Evolutionary conservation across 2,329 filamentous ascomycete species (phyloP).

Genomic region (Pezicula neosporulosa): DNA sequence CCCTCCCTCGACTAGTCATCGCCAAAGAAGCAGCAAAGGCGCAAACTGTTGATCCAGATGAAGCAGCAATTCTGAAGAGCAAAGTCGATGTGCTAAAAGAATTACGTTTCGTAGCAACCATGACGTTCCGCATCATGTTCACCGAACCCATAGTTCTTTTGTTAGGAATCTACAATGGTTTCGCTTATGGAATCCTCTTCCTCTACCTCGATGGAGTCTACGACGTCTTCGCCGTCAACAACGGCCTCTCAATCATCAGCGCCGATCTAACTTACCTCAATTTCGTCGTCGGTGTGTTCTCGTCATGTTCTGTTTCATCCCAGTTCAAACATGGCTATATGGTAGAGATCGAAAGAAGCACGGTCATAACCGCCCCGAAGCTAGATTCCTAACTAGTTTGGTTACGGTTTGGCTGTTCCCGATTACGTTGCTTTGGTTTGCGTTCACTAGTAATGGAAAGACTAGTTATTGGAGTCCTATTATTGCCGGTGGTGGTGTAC

Average conservation of each 20-base stretch:
- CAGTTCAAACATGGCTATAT: slow-evolving; percentile 39
- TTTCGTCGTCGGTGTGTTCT: slow-evolving; percentile 37
- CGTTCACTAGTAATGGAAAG: slow-evolving; percentile 36
- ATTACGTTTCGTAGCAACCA: slow-evolving; percentile 36
- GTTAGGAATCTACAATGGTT: slow-evolving; percentile 38
- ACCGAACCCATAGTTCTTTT: slow-evolving; percentile 39
- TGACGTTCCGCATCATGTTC: slow-evolving; percentile 39
- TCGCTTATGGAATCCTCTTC: slow-evolving; percentile 38
- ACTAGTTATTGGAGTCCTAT: slow-evolving; percentile 38
- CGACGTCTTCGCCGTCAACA: slow-evolving; percentile 38
- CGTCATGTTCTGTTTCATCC: slow-evolving; percentile 37
- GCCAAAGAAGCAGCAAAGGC: slow-evolving; percentile 29
- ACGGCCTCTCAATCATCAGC: slow-evolving; percentile 33
- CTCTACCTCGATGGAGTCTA: slow-evolving; percentile 40
- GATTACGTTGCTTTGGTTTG: slow-evolving; percentile 39
- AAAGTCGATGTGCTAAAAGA: slow-evolving; percentile 34
- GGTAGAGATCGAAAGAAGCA: slow-evolving; percentile 32
- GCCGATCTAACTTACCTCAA: slow-evolving; percentile 40
- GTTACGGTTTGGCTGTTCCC: slow-evolving; percentile 40
- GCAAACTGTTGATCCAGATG: slow-evolving; percentile 25
- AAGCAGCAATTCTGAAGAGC: slow-evolving; percentile 29
- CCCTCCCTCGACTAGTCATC: slow-evolving; percentile 36
- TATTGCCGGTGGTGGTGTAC: slow-evolving; percentile 33
- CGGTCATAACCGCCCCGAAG: slow-evolving; percentile 35
- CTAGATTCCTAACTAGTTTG: slow-evolving; percentile 36